Evolutionary conservation across 805 yeast species (phyloP).

Genomic region (Candida wancherniae): DNA sequence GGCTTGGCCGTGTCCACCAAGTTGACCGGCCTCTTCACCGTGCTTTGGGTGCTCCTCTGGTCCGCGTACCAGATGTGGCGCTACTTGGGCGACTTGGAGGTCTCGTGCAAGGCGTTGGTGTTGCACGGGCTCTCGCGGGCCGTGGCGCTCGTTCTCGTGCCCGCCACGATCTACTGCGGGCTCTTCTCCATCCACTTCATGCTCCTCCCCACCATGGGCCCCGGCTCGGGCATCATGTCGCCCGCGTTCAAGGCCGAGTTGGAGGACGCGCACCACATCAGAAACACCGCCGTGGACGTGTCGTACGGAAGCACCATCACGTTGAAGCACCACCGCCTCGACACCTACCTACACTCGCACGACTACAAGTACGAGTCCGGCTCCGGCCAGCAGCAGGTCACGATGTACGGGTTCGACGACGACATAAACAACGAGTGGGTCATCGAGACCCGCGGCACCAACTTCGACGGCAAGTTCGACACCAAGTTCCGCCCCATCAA

Average conservation of each 20-base stretch:
- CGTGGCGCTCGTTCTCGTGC: slow-evolving; percentile 45
- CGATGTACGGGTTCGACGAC: slow-evolving; percentile 57
- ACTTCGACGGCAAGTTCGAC: slow-evolving; percentile 37
- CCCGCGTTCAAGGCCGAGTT: slow-evolving; percentile 65
- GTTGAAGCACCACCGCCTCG: slow-evolving; percentile 63
- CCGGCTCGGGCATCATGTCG: slow-evolving; percentile 58
- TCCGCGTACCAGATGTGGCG: slow-evolving; percentile 57
- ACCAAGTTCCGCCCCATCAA: slow-evolving; percentile 32
- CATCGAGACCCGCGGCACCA: slow-evolving; percentile 43
- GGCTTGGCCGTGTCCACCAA: slow-evolving; percentile 61
- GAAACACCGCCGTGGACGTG: slow-evolving; percentile 55
- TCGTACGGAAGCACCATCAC: slow-evolving; percentile 69
- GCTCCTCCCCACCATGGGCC: slow-evolving; percentile 44
- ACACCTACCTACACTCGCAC: slow-evolving; percentile 81
- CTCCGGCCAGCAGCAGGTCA: slow-evolving; percentile 72
- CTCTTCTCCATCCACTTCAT: slow-evolving; percentile 56
- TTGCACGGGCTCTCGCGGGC: slow-evolving; percentile 40
- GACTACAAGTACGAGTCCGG: slow-evolving; percentile 58
- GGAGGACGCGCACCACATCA: slow-evolving; percentile 32
- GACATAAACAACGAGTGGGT: slow-evolving; percentile 71
- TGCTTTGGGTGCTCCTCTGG: slow-evolving; percentile 56
- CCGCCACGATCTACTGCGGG: slow-evolving; percentile 53
- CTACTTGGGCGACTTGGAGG: slow-evolving; percentile 60
- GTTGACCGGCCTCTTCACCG: slow-evolving; percentile 65
- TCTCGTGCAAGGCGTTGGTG: slow-evolving; percentile 33